Base-by-base conservation (phyloP, 2,329 filamentous ascomycete genomes). In the Trichoderma breve region DNA sequence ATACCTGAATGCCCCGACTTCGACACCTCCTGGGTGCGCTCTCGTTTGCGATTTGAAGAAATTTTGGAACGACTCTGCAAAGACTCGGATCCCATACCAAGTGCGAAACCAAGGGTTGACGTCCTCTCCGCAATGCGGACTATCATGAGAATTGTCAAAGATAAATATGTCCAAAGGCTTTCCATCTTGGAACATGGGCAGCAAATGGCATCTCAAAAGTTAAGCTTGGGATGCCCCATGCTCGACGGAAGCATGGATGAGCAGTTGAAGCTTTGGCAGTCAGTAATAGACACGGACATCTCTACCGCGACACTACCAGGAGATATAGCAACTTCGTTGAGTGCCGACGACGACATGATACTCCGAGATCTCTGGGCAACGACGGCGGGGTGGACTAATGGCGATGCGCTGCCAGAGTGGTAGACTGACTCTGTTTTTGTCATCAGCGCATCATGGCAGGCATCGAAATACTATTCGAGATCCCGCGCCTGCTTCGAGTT, bases 301-400 rank as follows among this genome's bases (percentile, higher is more conserved):
- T 8, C 61, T 8, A 8, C 61, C 8, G 9, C 39, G 8, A 24
- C 21, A 18, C 24, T 64, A 39, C 61, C 36, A 1, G 24, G 34
- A 32, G 61, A 64, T 14, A n/a, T 47, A 28, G 61, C 61, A 30
- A 24, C 21, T 30, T 39, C 26, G 12, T 47, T 39, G 8, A 30
- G 36, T 47, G 36, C 24, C 2, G 71, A 1, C 76, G 78, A 74
- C 76, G 76, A 12, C 14, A 24, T 24, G 51, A 72, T 78, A 64
- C 83, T 82, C 69, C 80, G 85, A 68, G 84, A 86, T 73, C 73
- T 86, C 9, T 86, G 85, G 84, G 81, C 83, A 14, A 83, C 84
- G 3, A 85, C 86, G 83, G 86, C 83, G 81, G 79, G 80, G 0
- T 86, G 84, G 84, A 78, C 82, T 14, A 76, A 74, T 34, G 76